A percentile compares a stretch with the other conserved stretches of the same genome.
These are phyloP conservation scores for Byssoonygena ceratinophila DNA, from an alignment of 2,329 filamentous ascomycete species.

Conservation along the genomic window DNA sequence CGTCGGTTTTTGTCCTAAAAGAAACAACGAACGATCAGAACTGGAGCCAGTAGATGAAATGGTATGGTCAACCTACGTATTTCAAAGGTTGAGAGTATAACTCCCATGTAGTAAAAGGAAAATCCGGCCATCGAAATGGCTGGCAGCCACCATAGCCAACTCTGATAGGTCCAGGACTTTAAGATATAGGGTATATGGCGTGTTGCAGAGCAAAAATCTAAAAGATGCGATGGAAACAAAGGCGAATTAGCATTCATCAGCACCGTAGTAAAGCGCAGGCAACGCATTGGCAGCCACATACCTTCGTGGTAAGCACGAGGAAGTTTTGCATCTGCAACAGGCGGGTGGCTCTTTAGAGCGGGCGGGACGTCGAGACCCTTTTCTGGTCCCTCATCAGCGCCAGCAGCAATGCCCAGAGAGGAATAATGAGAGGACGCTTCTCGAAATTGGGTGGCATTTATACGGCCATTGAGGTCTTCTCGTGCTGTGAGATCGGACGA, in stretches of 20 bases:
- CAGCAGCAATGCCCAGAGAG: neutral
- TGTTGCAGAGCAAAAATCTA: constrained; percentile 17
- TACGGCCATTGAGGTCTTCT: constrained; percentile 47
- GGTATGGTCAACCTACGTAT: neutral
- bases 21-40: neutral
- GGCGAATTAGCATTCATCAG: neutral
- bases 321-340: constrained; percentile 15
- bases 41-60: neutral
- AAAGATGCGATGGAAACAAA: neutral
- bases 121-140: constrained; percentile 1
- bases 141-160: constrained; percentile 11
- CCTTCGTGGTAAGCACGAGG: constrained; percentile 16
- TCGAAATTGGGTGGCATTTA: constrained; percentile 40
- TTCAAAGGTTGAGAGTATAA: constrained; percentile 7
- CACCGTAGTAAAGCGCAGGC: too few relatives aligned
- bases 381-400: constrained; percentile 10
- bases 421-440: constrained; percentile 12
- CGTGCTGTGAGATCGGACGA: constrained; percentile 43
- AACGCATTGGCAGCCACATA: neutral
- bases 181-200: constrained; percentile 2
- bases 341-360: neutral
- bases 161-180: constrained; percentile 2
- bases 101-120: constrained; percentile 11
- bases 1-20: constrained; percentile 3
- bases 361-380: constrained; percentile 10